Percentiles rank a stretch among this genome's conserved stretches.
Evolutionary conservation across 2,329 filamentous ascomycete species (phyloP).

Genomic region (Nannizziopsis arthrosporioides): DNA sequence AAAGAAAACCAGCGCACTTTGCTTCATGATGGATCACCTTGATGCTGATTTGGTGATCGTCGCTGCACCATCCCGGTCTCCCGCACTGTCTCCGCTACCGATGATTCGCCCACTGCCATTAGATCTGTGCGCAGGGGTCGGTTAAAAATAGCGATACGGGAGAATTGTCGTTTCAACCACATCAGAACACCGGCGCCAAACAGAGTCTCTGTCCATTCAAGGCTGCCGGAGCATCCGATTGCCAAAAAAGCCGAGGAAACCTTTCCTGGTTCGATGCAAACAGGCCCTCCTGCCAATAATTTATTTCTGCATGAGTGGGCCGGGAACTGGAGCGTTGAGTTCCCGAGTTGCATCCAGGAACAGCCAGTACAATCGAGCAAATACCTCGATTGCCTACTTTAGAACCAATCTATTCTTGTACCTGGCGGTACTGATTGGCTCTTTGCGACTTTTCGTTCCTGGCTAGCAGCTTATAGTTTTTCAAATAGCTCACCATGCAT

Average conservation of each 20-base stretch:
- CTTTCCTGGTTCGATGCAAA: no score
- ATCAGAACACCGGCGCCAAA: neutral
- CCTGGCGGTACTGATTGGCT: constrained; percentile 1
- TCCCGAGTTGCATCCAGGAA: no score
- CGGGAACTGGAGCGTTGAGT: no score
- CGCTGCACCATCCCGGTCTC: neutral
- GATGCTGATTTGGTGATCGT: neutral
- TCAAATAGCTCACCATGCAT: neutral
- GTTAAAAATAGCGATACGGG: constrained; percentile 6
- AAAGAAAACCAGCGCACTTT: neutral
- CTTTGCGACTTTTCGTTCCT: constrained; percentile 1
- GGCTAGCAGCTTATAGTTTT: constrained; percentile 1
- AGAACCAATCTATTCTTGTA: neutral
- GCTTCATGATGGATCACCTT: constrained; percentile 3
- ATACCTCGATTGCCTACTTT: no score
- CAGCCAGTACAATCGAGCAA: no score
- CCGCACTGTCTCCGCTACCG: neutral
- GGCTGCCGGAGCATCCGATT: neutral
- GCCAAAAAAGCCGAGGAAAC: neutral
- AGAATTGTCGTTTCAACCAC: constrained; percentile 4
- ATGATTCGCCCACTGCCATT: neutral
- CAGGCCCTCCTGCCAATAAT: no score
- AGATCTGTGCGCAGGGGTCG: neutral
- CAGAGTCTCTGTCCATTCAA: neutral
- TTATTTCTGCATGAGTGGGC: no score